Evolutionary conservation across 2,329 filamentous ascomycete genomes (phyloP), one percentile per base, ranked within the genome.

Genomic region (Exophiala sp.): DNA sequence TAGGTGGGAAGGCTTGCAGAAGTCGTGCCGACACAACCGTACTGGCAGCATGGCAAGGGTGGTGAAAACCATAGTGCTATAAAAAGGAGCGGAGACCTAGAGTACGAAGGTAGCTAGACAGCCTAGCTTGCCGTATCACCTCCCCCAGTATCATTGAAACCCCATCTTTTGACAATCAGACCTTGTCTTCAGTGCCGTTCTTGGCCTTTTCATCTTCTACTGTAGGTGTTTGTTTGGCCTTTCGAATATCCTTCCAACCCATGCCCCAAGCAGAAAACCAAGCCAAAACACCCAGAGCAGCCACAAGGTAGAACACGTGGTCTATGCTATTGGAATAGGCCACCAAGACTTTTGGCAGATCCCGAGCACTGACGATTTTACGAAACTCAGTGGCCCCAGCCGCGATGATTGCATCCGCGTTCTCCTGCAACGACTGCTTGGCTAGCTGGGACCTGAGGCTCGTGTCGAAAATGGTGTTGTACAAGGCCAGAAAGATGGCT

Each of bases 401-500:
- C 21, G 48, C 46, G 30, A 65, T 42, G 16, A 66, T 63, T 22
- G 32, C 46, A 1, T 63, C 58, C 21, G 61, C 54, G 14, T 50
- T 40, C 24, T 43, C 3, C 11, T 51, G 50, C 55, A 18, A 59
- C 23, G 14, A 49, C 23, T 8, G 63, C 52, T 41, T 59, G 40
- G 2, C 53, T 62, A 59, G 16, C 47, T 30, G 6, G 63, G 55
- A 40, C 59, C 43, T 2, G 52, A 64, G 61, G 29, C 49, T 60
- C 49, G 59, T 64, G 42, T 38, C 59, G 43, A 63, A 64, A 22
- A 62, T 61, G 29, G 60, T 54, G 22, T 63, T 60, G 14, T 61
- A 63, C 8, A 65, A 50, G 2, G 65, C 60, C 9, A 66, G 56
- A 29, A 58, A 63, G 7, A 63, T 57, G 1, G 68, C 60, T 1